Evolutionary conservation across 192 early-diverging fungal genomes (phyloP), one percentile per base, ranked within the genome.

Genomic region (Backusella tarrabulga): DNA sequence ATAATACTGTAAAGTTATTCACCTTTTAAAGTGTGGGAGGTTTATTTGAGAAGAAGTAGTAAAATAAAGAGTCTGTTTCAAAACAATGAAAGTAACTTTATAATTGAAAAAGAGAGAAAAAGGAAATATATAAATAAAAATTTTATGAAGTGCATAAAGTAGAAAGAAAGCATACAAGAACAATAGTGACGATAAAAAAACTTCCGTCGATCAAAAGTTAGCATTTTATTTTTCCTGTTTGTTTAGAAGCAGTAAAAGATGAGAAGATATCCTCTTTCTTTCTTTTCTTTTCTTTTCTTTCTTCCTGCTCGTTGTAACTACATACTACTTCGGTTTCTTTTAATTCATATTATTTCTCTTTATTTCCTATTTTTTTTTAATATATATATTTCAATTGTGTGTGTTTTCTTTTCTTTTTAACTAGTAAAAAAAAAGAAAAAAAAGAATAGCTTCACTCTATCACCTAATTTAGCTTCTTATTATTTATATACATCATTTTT

Each of bases 41-140:
- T 40, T 40, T 40, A 40, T 40, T 40, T 11, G 67, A 41, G 60
- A 80, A 52, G 67, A 81, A 12, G 34, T 41, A n/a, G 81, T 77
- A 77, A 63, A 42, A 12, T 5, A 23, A 21, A 32, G 2, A n/a
- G 6, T 21, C 19, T 3, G n/a, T 54, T 7, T 54, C 12, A 44
- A 44, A 44, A 44, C 42, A 44, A 44, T 17, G 42, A 44, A 44
- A 44, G 15, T 15, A 44, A 17, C 42, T 44, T 44, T 44, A 44
- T 44, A 44, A 44, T 14, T 44, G 42, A 44, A 44, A 44, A 44
- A 44, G 42, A 44, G 42, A 44, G 42, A 44, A 44, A 44, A 44
- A 44, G 42, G 42, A 44, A 44, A 44, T 44, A 44, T 44, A 17
- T 17, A 44, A 44, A 44, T 44, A 14, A 44, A 44, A 15, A 3